Evolutionary conservation across 139 green algal genomes (phyloP).

Genomic region (Asterochloris erici): DNA sequence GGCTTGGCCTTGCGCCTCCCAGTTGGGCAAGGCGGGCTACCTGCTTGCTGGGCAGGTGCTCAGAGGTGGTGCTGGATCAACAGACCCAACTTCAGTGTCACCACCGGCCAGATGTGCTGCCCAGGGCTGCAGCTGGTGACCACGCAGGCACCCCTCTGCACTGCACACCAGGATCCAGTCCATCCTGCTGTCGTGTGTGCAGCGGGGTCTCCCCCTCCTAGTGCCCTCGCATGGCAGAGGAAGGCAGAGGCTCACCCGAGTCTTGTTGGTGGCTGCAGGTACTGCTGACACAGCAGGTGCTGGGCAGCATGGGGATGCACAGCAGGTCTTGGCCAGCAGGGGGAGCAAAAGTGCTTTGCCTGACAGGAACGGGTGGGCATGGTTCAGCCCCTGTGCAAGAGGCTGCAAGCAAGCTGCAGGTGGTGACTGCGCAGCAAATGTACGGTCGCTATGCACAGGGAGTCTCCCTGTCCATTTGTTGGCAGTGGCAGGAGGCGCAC

Average conservation of each 20-base stretch:
- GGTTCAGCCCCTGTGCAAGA: not conserved
- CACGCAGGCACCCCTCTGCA: not conserved
- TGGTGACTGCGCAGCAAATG: not conserved
- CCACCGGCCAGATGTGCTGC: not conserved
- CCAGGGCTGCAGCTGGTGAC: not conserved
- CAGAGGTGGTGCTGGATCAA: not conserved
- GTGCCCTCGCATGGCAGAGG: no score
- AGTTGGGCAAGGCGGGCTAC: not conserved
- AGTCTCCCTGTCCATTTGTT: not conserved
- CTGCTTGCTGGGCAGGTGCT: not conserved
- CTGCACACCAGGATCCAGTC: not conserved
- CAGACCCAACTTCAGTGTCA: not conserved
- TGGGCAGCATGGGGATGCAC: no score
- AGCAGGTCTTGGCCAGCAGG: no score
- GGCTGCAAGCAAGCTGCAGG: constrained; percentile 4
- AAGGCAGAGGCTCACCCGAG: no score
- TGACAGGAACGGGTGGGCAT: no score
- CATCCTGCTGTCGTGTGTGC: not conserved
- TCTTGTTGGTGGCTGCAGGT: no score
- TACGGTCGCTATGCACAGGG: not conserved
- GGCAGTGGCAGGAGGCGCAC: not conserved
- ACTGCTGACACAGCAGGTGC: no score
- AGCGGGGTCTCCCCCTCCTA: not conserved
- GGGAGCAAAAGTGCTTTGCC: no score
- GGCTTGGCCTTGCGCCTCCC: no score